Conservation (phyloP, 345 rosid genomes). For the Lagerstroemia speciosa region DNA sequence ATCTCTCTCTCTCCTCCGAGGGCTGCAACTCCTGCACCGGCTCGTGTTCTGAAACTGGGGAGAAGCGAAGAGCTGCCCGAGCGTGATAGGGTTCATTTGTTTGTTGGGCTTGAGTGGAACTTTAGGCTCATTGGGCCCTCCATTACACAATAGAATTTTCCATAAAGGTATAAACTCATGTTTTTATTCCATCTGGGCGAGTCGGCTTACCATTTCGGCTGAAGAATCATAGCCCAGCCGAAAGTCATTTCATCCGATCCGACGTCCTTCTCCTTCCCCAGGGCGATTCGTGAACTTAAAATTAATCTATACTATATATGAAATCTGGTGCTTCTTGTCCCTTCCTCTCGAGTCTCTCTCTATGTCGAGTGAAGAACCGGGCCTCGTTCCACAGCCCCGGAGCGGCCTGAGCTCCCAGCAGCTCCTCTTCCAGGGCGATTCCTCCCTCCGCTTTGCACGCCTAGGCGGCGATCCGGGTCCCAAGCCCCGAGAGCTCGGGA, state of each 20-base stretch:
- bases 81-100: not conserved
- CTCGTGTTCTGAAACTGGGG: not conserved
- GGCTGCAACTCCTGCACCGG: not conserved
- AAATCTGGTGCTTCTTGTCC: not conserved
- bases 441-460: constrained; percentile 21
- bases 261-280: not conserved
- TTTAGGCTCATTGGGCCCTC: not conserved
- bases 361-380: constrained; percentile 45
- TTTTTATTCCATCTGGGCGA: too few relatives aligned
- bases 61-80: not conserved
- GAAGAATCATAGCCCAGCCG: not conserved
- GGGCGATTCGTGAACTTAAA: not conserved
- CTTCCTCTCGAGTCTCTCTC: not conserved
- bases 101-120: not conserved
- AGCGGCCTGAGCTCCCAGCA: constrained; percentile 38
- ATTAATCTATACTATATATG: not conserved
- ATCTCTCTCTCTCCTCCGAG: not conserved
- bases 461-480: constrained; percentile 30
- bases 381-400: constrained; percentile 14
- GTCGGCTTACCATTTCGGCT: not conserved
- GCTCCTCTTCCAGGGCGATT: constrained; percentile 43
- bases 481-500: constrained; percentile 41
- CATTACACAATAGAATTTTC: too few relatives aligned
- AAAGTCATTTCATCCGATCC: not conserved
- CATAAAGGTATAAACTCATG: too few relatives aligned